Conservation (phyloP, 352 stramenopile species). For the Pythium aristosporum region DNA sequence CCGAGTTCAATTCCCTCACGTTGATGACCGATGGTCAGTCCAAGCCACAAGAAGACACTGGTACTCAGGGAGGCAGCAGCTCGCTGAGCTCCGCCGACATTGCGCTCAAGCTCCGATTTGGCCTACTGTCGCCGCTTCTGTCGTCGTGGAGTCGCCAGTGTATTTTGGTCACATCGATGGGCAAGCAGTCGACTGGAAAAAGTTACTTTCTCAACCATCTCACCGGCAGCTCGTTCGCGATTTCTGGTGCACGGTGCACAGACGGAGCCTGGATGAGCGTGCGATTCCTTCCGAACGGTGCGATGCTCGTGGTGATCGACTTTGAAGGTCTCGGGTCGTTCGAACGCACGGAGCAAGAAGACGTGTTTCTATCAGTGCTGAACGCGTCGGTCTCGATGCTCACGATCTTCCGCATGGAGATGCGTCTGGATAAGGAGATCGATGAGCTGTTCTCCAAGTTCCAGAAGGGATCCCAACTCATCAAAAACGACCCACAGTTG, state of each 20-base stretch:
- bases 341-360: conserved; percentile 72
- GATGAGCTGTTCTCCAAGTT: conserved; percentile 68
- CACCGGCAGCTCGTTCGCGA: conserved; percentile 73
- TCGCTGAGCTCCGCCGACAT: conserved; percentile 9
- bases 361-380: conserved; percentile 72
- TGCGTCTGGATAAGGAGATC: conserved; percentile 78
- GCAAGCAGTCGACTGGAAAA: conserved; percentile 77
- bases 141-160: conserved; percentile 40
- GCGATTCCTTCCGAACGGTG: conserved; percentile 37
- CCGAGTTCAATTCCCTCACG: conserved; percentile 54
- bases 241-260: conserved; percentile 57
- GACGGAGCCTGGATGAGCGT: conserved; percentile 70
- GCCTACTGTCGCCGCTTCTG: conserved; percentile 43
- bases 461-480: conserved; percentile 36
- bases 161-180: conserved; percentile 60
- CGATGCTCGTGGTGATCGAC: conserved; percentile 69
- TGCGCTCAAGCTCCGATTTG: conserved; percentile 16
- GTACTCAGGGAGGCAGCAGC: background rate
- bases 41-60: conserved; percentile 4
- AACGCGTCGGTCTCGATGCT: conserved; percentile 74
- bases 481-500: conserved; percentile 52
- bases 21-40: conserved; percentile 48
- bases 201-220: conserved; percentile 82
- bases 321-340: conserved; percentile 81
- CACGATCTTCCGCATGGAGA: conserved; percentile 78